Conservation (phyloP, 768 basidiomycete genomes). For the Hysterangium stoloniferum region DNA sequence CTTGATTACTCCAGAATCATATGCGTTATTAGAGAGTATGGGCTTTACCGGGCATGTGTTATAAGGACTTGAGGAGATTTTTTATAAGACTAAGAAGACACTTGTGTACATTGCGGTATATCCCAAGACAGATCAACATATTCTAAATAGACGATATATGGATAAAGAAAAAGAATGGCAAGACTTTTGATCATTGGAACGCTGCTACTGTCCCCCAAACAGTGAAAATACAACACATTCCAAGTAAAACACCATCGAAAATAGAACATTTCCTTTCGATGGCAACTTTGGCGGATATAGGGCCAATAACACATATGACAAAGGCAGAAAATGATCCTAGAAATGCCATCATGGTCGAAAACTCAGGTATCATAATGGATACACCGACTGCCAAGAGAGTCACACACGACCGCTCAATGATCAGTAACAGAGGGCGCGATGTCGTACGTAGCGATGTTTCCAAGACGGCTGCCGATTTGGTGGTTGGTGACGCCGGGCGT, state of each 20-base stretch:
- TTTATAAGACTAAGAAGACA: no score
- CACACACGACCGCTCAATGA: constrained; percentile 50
- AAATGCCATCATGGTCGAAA: constrained; percentile 81
- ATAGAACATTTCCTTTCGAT: constrained; percentile 37
- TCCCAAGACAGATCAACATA: no score
- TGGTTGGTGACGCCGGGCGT: constrained; percentile 15
- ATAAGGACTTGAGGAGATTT: no score
- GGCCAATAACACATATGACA: constrained; percentile 68
- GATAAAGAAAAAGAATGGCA: no score
- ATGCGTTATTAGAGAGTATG: no score
- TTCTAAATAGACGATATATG: no score
- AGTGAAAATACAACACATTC: constrained; percentile 54
- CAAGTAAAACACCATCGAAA: constrained; percentile 50
- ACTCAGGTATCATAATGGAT: constrained; percentile 73
- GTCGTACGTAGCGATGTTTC: constrained; percentile 21
- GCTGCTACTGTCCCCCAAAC: constrained; percentile 70
- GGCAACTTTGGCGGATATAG: constrained; percentile 61
- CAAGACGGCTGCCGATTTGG: constrained; percentile 12
- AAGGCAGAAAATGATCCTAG: constrained; percentile 84
- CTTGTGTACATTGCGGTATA: no score
- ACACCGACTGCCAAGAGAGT: constrained; percentile 54
- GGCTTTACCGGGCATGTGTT: no score
- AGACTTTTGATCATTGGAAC: constrained; percentile 34
- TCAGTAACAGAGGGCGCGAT: constrained; percentile 33
- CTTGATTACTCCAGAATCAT: no score